Base-by-base conservation (phyloP, 2,329 filamentous ascomycete species). In the Botrytis sinoallii region DNA sequence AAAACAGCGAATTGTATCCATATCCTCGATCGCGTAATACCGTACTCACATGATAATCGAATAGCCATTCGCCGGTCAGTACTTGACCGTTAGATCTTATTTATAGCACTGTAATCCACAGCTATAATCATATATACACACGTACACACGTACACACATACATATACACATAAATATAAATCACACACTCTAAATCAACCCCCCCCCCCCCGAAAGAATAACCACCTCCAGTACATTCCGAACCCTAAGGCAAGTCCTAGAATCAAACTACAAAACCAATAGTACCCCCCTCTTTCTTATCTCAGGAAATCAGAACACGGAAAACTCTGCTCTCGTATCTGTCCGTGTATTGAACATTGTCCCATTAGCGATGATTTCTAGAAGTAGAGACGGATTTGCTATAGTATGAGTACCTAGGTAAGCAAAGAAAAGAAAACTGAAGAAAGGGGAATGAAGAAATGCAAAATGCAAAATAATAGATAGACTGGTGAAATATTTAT, bases 291-390 rank as follows among this genome's bases (percentile, higher is more conserved):
- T 55, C 52, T 29, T 29, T 7, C n/a, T 29, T 3, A 1, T 18
- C 2, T 29, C 2, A 29, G 3, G 3, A 29, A 18, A 29, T 8
- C 14, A 29, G 8, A 22, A 48, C 3, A 25, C 0, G 0, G 46
- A 57, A 57, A 57, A 57, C 52, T 29, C n/a, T 57, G 6, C 52
- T 57, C n/a, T 29, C 14, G 6, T 16, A 55, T 55, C 52, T 55
- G 14, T 55, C 14, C 8, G 14, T n/a, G 6, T 29, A 29, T 55
- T 16, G 14, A 55, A 29, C 2, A 14, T 14, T 29, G 5, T 29
- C 52, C 3, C 5, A 55, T n/a, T 14, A n/a, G 16, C 14, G 25
- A 18, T 57, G 2, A 57, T 57, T 29, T 29, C n/a, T 9, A 29
- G n/a, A 7, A 29, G 3, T 18, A 7, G 52, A 57, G n/a, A 57